Percentiles rank a stretch among this genome's conserved stretches.
These are phyloP conservation scores for Ophiocordyceps polyrhachis-furcata DNA, from an alignment of 2,329 filamentous ascomycete species.

Conservation along the genomic window DNA sequence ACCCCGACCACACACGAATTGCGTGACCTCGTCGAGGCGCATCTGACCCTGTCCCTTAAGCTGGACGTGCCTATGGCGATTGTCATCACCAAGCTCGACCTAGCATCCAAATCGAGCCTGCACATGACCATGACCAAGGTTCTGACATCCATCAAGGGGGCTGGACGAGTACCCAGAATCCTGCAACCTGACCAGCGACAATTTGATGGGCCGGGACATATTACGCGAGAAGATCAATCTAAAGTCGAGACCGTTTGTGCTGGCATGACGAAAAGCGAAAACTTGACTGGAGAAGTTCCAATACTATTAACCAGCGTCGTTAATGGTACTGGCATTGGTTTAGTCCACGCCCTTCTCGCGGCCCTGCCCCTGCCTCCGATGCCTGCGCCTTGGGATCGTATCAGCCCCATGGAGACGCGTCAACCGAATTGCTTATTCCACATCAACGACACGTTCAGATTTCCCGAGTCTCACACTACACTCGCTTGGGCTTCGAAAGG, in stretches of 20 bases:
- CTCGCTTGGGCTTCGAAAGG: constrained; percentile 5
- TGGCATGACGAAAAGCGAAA: constrained; percentile 23
- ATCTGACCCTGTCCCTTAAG: constrained; percentile 72
- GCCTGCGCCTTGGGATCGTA: constrained; percentile 33
- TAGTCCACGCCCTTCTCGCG: constrained; percentile 64
- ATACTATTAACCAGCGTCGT: constrained; percentile 79
- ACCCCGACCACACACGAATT: constrained; percentile 30
- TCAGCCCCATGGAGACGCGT: constrained; percentile 39
- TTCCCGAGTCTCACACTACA: constrained; percentile 38
- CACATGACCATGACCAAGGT: constrained; percentile 54
- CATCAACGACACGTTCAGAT: constrained; percentile 74
- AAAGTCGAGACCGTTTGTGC: constrained; percentile 39
- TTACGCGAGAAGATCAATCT: constrained; percentile 35
- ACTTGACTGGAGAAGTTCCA: constrained; percentile 43
- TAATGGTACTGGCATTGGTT: constrained; percentile 62
- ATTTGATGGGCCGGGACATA: constrained; percentile 31
- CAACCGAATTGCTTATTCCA: constrained; percentile 57
- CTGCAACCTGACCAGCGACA: constrained; percentile 37
- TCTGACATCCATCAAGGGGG: constrained; percentile 58
- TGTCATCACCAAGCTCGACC: constrained; percentile 77
- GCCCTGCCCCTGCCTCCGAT: constrained; percentile 49
- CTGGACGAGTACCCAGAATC: constrained; percentile 56
- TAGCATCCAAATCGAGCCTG: constrained; percentile 56
- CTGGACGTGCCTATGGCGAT: constrained; percentile 61
- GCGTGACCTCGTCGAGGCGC: constrained; percentile 51